A percentile compares a stretch with the other conserved stretches of the same genome.
These are phyloP conservation scores for Hymenoscyphus fraxineus DNA, from an alignment of 2,329 filamentous ascomycete genomes.

Conservation along the genomic window DNA sequence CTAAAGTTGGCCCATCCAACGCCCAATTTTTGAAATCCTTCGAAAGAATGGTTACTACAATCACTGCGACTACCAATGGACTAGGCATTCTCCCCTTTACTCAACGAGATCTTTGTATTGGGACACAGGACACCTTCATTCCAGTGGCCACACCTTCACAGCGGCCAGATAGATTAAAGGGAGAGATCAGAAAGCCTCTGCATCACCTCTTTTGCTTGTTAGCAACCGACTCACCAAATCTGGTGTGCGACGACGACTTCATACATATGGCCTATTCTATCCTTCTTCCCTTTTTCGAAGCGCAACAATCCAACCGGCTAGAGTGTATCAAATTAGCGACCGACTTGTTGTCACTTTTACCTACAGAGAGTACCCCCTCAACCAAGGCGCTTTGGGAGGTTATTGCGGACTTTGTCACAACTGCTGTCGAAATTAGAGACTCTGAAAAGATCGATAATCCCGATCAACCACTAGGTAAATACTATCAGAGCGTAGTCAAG, in stretches of 20 bases:
- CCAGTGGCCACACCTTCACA: slow-evolving; percentile 63
- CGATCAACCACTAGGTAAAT: slow-evolving; percentile 54
- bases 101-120: slow-evolving; percentile 54
- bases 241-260: slow-evolving; percentile 28
- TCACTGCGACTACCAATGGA: slow-evolving; percentile 47
- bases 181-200: slow-evolving; percentile 55
- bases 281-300: slow-evolving; percentile 55
- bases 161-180: slow-evolving; percentile 47
- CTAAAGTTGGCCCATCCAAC: slow-evolving; percentile 5
- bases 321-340: slow-evolving; percentile 37
- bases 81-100: slow-evolving; percentile 60
- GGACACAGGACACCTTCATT: slow-evolving; percentile 53
- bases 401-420: slow-evolving; percentile 29
- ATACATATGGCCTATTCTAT: slow-evolving; percentile 41
- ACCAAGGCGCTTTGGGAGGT: slow-evolving; percentile 29
- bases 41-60: slow-evolving; percentile 46
- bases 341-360: slow-evolving; percentile 27
- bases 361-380: slow-evolving; percentile 29
- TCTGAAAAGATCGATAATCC: slow-evolving; percentile 33
- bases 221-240: slow-evolving; percentile 20
- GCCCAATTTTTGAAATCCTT: slow-evolving; percentile 53
- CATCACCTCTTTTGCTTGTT: slow-evolving; percentile 64
- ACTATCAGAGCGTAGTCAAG: slow-evolving; percentile 66
- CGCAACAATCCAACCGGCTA: slow-evolving; percentile 35
- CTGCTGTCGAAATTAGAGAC: slow-evolving; percentile 20